These are phyloP conservation scores for Schizothecium vesticola DNA, from an alignment of 495 filamentous ascomycete species.

Conservation along the genomic window DNA sequence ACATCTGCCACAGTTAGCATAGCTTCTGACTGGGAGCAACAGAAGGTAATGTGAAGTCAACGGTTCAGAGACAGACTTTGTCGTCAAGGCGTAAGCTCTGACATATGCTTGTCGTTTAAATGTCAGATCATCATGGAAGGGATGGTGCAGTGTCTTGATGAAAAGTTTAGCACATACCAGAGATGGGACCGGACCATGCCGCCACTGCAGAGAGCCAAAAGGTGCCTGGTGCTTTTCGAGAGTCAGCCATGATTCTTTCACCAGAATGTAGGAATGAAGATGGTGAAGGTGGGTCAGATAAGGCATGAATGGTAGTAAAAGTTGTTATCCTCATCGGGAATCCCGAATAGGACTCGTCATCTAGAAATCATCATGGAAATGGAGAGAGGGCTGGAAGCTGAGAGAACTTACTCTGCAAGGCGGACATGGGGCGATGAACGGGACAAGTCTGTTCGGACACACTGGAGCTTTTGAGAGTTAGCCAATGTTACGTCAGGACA, in stretches of 20 bases:
- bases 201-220: not conserved
- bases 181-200: not conserved
- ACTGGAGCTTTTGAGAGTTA: conserved; percentile 13
- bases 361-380: conserved; percentile 62
- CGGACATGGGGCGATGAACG: not conserved
- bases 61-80: conserved; percentile 42
- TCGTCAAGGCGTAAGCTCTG: conserved; percentile 68
- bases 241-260: conserved; percentile 13
- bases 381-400: not conserved
- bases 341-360: conserved; percentile 87
- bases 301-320: conserved; percentile 78
- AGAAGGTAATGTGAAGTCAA: conserved; percentile 14
- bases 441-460: not conserved
- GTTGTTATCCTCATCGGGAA: conserved; percentile 69
- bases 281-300: conserved; percentile 42
- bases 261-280: not conserved
- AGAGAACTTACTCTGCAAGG: conserved; percentile 12
- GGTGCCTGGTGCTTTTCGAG: not conserved
- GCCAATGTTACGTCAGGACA: conserved; percentile 3
- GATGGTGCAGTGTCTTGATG: not conserved
- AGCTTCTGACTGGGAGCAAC: not conserved
- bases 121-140: conserved; percentile 59
- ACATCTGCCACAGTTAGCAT: conserved; percentile 21
- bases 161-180: conserved; percentile 17
- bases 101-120: conserved; percentile 84